Conservation (phyloP, 2,329 filamentous ascomycete species). For the Ceratocystis lukuohia region DNA sequence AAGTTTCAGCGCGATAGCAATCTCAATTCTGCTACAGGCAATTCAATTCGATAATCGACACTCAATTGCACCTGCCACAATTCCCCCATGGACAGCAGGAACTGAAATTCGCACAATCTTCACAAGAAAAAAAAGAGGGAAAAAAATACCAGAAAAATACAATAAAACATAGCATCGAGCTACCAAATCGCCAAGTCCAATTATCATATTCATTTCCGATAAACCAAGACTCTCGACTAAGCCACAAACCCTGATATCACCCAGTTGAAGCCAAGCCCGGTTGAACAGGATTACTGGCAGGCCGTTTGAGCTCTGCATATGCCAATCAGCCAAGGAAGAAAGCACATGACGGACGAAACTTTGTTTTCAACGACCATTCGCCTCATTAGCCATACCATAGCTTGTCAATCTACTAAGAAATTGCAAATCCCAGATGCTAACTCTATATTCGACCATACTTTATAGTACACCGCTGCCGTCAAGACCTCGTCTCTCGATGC, state of each 20-base stretch:
- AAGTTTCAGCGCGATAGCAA: neutral
- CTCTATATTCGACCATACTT: neutral
- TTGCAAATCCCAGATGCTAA: constrained; percentile 4
- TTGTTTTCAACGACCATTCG: neutral
- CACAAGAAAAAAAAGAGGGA: neutral
- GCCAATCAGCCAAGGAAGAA: neutral
- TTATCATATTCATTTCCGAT: neutral
- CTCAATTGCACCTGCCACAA: neutral
- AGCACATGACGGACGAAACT: too few relatives aligned
- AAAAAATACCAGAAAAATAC: neutral
- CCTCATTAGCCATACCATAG: neutral
- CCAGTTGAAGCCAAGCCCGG: neutral
- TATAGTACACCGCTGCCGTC: constrained; percentile 85
- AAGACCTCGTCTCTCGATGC: constrained; percentile 78
- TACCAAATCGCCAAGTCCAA: neutral
- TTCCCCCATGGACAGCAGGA: neutral
- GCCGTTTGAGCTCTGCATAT: neutral
- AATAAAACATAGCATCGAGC: neutral
- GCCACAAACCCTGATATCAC: neutral
- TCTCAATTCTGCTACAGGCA: neutral
- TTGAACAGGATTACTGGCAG: neutral
- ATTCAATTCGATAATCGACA: neutral
- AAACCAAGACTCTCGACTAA: constrained; percentile 8
- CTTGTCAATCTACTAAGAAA: neutral
- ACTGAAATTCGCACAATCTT: neutral